Evolutionary conservation across 108 stramenopile genomes (phyloP).

Genomic region (Nitzschia sp.): DNA sequence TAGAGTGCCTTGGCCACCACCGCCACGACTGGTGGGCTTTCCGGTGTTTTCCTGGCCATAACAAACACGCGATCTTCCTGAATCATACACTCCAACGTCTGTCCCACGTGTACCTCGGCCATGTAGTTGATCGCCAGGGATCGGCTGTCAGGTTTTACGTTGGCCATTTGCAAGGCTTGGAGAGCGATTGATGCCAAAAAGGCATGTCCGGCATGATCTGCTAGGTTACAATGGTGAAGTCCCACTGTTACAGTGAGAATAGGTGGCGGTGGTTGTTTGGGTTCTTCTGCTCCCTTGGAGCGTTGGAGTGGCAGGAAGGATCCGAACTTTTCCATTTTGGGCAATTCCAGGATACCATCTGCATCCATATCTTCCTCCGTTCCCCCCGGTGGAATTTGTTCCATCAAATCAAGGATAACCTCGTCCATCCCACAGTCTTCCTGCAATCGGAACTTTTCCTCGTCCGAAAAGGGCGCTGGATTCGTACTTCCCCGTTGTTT

Average conservation of each 20-base stretch:
- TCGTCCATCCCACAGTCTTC: slow-evolving; percentile 7
- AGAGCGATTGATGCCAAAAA: slow-evolving; percentile 29
- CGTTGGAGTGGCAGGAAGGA: slow-evolving; percentile 8
- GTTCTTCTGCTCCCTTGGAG: not conserved
- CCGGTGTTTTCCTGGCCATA: not conserved
- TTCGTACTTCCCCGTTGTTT: not conserved
- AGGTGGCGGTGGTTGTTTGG: not conserved
- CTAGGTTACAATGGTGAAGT: slow-evolving; percentile 29
- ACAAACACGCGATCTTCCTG: slow-evolving; percentile 12
- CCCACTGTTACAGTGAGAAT: slow-evolving; percentile 20
- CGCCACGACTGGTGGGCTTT: not conserved
- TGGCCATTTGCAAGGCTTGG: slow-evolving; percentile 17
- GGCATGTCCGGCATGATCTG: slow-evolving; percentile 19
- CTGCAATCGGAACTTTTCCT: slow-evolving; percentile 11
- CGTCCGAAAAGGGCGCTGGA: slow-evolving; percentile 23
- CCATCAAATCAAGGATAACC: not conserved
- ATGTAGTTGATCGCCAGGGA: slow-evolving; percentile 16
- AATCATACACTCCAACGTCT: slow-evolving; percentile 18
- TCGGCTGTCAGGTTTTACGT: not conserved
- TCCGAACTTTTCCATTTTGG: slow-evolving; percentile 13
- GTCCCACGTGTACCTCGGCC: slow-evolving; percentile 22
- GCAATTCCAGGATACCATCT: not conserved
- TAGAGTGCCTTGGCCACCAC: slow-evolving; percentile 16
- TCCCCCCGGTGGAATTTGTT: not conserved
- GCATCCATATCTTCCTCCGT: not conserved